These are phyloP conservation scores for Penicillium paneum DNA, from an alignment of 2,329 filamentous ascomycete species.

Conservation along the genomic window DNA sequence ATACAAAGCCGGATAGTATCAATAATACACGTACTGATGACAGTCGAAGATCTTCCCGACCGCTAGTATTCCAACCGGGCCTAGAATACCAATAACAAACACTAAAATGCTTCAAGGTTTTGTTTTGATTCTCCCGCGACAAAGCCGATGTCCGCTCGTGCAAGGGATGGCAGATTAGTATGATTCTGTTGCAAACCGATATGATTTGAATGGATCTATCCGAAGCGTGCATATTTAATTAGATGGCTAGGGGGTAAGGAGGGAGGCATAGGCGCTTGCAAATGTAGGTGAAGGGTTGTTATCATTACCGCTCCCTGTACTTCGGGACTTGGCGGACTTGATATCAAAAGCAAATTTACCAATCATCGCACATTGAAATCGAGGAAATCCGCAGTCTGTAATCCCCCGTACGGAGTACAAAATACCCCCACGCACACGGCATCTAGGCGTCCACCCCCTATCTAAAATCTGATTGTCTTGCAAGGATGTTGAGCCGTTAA, in stretches of 20 bases:
- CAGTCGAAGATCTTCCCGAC: neutral
- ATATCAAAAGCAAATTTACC: neutral
- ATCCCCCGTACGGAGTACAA: neutral
- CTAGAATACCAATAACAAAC: neutral
- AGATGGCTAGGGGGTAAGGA: neutral
- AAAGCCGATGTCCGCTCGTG: conserved; percentile 5
- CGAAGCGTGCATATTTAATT: conserved; percentile 1
- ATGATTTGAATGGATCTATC: neutral
- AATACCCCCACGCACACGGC: neutral
- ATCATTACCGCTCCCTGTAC: neutral
- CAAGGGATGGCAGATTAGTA: conserved; percentile 16
- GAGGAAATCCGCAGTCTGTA: neutral
- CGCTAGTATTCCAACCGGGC: conserved; percentile 3
- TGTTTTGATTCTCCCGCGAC: conserved; percentile 14
- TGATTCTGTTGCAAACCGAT: neutral
- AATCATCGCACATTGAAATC: neutral
- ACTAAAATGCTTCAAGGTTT: conserved; percentile 1
- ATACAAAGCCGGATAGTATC: neutral
- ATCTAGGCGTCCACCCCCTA: neutral
- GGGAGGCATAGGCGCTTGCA: neutral
- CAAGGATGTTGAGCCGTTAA: neutral
- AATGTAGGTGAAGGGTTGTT: neutral
- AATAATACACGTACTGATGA: neutral
- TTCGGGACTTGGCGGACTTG: neutral
- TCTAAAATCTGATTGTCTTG: neutral